A percentile compares a stretch with the other conserved stretches of the same genome.
Evolutionary conservation across 331 rosid species (phyloP).

Genomic region (Prunus yedoensis): DNA sequence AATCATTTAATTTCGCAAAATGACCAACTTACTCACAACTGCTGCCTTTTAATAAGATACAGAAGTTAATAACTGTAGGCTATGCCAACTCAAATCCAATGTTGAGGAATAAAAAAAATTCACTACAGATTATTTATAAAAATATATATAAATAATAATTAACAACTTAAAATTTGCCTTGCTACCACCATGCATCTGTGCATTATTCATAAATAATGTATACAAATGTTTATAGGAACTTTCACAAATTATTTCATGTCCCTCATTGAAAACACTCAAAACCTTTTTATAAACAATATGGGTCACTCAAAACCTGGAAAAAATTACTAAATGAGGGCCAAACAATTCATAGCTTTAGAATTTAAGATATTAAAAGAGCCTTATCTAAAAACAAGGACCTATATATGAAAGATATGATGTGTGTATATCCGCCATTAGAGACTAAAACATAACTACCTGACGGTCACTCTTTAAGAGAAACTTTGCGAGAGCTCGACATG

Average conservation of each 20-base stretch:
- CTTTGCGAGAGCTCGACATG: slow-evolving; percentile 84
- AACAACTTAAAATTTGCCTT: background rate
- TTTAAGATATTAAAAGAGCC: background rate
- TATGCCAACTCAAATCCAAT: too few relatives aligned
- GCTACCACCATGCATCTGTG: background rate
- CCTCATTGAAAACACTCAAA: background rate
- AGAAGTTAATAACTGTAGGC: too few relatives aligned
- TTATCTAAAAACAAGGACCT: background rate
- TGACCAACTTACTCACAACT: background rate
- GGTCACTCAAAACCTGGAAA: background rate
- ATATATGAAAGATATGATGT: background rate
- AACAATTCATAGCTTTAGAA: background rate
- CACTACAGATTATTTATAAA: too few relatives aligned
- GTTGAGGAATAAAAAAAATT: too few relatives aligned
- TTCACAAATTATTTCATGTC: background rate
- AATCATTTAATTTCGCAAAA: background rate
- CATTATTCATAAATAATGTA: background rate
- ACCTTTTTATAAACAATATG: background rate
- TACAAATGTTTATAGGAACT: background rate
- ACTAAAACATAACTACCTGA: slow-evolving; percentile 45
- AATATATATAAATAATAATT: too few relatives aligned
- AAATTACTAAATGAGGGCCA: background rate
- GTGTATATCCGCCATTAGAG: background rate
- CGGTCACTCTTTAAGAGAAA: slow-evolving; percentile 78
- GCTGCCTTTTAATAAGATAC: too few relatives aligned